Evolutionary conservation across 331 rosid genomes (phyloP), one percentile per base, ranked within the genome.

Genomic region (Stylosanthes scabra): DNA sequence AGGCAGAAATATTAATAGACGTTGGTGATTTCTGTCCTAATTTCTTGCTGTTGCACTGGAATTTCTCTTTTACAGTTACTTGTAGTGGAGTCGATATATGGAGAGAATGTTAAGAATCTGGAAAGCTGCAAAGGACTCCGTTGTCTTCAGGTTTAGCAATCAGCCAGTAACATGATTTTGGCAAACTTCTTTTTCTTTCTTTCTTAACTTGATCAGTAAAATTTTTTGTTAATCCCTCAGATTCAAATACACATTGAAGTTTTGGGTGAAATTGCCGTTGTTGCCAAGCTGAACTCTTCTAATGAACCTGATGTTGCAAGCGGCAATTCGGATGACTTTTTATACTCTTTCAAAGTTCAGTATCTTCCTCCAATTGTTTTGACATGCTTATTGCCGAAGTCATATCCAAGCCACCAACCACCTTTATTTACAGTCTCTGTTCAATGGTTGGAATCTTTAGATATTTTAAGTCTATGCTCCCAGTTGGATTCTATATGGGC

Each of bases 21-120:
- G 40, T 63, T 55, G 13, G 31, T 15, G 37, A 20, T 20, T 15
- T 44, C 5, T 52, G 39, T 58, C 28, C 16, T 67, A 12, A 10
- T 45, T 46, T 45, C 66, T 54, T 68, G 16, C 63, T 25, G 58
- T 75, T 6, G 86, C 68, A 71, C 57, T 63, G 15, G 34, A 11
- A 27, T 63, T 73, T 78, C 47, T 68, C 64, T 74, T 67, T 47
- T 74, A 65, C 88, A 91, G 98, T 71, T 91, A 73, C 96, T 93
- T 31, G 97, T 83, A n/a, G 67, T 91, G 86, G 94, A 93, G 81
- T 91, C 97, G 67, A 93, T 93, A 47, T 89, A 89, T 51, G 96
- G 92, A 63, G 96, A 88, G 73, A 79, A 88, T 37, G 79, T 89
- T 72, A 27, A 77, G 83, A 78, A 52, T 52, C 87, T 91, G 39